Percentiles rank a stretch among this genome's conserved stretches.
phyloP scores from a whole-genome alignment of 441 rosid genomes.

The Biscutella laevigata region DNA sequence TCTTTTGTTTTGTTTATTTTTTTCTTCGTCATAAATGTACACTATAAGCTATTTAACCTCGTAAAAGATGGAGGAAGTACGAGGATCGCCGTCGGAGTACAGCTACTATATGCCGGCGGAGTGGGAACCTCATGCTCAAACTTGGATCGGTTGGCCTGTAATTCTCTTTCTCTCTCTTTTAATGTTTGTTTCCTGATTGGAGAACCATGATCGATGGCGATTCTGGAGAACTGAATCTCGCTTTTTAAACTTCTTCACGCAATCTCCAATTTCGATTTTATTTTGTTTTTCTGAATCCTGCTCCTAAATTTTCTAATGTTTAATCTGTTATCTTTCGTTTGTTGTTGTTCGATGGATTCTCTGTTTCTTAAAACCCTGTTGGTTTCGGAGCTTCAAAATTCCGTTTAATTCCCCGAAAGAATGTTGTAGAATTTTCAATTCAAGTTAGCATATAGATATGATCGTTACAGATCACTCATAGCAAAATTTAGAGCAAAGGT shows the following conservation, averaged over 20 bases:
- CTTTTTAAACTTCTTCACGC: not conserved
- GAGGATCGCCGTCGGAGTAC: slow-evolving; percentile 46
- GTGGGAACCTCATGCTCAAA: slow-evolving; percentile 81
- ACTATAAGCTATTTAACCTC: too few relatives aligned
- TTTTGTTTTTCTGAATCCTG: not conserved
- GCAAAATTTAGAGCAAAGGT: too few relatives aligned
- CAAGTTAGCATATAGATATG: not conserved
- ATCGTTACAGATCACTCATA: too few relatives aligned
- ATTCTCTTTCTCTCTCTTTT: slow-evolving; percentile 5
- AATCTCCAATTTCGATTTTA: not conserved
- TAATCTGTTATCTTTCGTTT: not conserved
- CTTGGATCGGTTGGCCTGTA: slow-evolving; percentile 99
- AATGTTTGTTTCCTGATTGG: not conserved
- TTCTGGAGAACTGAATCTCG: not conserved
- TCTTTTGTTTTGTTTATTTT: too few relatives aligned
- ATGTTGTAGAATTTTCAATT: not conserved
- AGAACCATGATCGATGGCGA: not conserved
- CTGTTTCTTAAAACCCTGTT: not conserved
- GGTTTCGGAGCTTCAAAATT: too few relatives aligned
- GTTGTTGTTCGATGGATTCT: not conserved
- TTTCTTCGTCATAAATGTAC: too few relatives aligned
- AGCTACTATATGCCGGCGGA: slow-evolving; percentile 89
- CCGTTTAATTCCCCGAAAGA: too few relatives aligned
- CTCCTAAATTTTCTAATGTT: not conserved
- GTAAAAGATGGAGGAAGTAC: slow-evolving; percentile 32